Percentiles rank a stretch among this genome's conserved stretches.
Conservation (phyloP, 2,329 filamentous ascomycete genomes). For the Nigrospora sphaerica region DNA sequence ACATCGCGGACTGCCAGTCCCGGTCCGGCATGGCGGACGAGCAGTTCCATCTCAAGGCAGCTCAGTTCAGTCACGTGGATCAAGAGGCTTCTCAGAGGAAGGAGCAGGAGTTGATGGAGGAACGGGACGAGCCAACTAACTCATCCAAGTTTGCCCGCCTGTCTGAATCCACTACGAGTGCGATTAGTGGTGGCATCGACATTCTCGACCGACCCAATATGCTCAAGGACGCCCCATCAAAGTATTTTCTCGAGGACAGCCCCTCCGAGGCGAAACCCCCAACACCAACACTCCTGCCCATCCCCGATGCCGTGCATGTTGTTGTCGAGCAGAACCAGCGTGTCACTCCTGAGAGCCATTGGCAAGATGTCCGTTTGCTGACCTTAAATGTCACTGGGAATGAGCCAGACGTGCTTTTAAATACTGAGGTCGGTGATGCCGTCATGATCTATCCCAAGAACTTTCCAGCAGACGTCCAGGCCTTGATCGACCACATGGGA, state of each 20-base stretch:
- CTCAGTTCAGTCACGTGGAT: constrained; percentile 19
- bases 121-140: constrained; percentile 9
- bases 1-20: too few relatives aligned
- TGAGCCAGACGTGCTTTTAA: neutral
- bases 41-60: constrained; percentile 12
- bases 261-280: constrained; percentile 11
- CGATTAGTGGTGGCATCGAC: constrained; percentile 13
- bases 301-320: constrained; percentile 50
- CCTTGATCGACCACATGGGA: constrained; percentile 69
- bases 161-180: constrained; percentile 12
- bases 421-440: constrained; percentile 53
- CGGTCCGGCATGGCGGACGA: constrained; percentile 5
- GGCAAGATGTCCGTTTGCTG: constrained; percentile 90
- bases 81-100: constrained; percentile 7
- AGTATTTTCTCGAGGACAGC: constrained; percentile 21
- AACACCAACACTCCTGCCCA: constrained; percentile 37
- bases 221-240: constrained; percentile 24
- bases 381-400: constrained; percentile 41
- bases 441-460: constrained; percentile 84
- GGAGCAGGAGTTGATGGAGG: constrained; percentile 12
- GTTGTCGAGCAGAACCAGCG: constrained; percentile 60
- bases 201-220: constrained; percentile 27
- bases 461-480: constrained; percentile 71
- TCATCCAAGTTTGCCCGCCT: constrained; percentile 12
- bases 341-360: constrained; percentile 70